These are phyloP conservation scores for Kandelia obovata DNA, from an alignment of 345 rosid species.

Conservation along the genomic window DNA sequence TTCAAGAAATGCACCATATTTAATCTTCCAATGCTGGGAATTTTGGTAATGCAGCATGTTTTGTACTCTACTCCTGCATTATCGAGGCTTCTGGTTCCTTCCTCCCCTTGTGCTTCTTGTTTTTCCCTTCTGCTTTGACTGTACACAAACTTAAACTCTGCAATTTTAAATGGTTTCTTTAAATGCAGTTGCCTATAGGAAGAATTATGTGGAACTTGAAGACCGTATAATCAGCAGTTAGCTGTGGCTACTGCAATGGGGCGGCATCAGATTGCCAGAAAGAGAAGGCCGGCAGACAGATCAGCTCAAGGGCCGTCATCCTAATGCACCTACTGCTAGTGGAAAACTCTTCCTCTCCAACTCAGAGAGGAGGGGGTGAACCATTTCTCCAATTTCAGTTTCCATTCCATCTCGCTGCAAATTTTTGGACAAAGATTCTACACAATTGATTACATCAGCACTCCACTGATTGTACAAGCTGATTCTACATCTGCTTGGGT, in stretches of 20 bases:
- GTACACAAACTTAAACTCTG: background rate
- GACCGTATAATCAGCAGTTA: slow-evolving; percentile 94
- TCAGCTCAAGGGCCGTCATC: slow-evolving; percentile 65
- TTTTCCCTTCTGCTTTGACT: background rate
- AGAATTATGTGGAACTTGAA: slow-evolving; percentile 84
- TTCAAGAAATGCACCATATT: slow-evolving; percentile 83
- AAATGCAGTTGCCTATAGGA: slow-evolving; percentile 66
- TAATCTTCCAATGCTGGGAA: slow-evolving; percentile 88
- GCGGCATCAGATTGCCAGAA: slow-evolving; percentile 66
- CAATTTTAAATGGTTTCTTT: slow-evolving; percentile 10
- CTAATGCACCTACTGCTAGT: slow-evolving; percentile 44
- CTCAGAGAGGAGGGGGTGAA: slow-evolving; percentile 52
- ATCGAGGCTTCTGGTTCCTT: slow-evolving; percentile 5
- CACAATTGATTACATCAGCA: slow-evolving; percentile 26
- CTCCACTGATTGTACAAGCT: slow-evolving; percentile 30
- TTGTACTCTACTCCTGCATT: slow-evolving; percentile 31
- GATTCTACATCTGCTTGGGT: slow-evolving; percentile 45
- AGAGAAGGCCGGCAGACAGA: slow-evolving; percentile 82
- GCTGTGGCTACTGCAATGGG: slow-evolving; percentile 99
- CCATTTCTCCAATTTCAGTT: slow-evolving; percentile 33
- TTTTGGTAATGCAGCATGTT: slow-evolving; percentile 93
- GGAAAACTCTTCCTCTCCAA: slow-evolving; percentile 53
- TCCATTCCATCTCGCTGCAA: slow-evolving; percentile 41
- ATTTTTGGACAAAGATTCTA: slow-evolving; percentile 43
- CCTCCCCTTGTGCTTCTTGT: background rate